A percentile compares a stretch with the other conserved stretches of the same genome.
Evolutionary conservation across 148 eudicot species (phyloP).

Genomic region (Spergularia marina): DNA sequence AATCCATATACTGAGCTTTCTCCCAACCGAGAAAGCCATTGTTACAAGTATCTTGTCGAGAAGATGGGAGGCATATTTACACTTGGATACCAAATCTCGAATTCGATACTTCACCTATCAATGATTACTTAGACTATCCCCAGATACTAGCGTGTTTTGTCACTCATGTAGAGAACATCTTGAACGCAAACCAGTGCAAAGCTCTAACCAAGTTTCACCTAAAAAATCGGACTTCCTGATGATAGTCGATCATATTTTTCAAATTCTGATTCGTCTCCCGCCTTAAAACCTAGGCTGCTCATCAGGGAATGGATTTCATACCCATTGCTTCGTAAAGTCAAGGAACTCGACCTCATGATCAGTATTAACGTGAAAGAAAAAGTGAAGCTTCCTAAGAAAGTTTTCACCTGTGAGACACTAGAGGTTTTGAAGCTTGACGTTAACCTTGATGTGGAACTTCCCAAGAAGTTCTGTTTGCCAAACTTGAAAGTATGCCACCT

Average conservation of each 20-base stretch:
- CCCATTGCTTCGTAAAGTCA: not conserved
- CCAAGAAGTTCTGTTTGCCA: conserved; percentile 13
- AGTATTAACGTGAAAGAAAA: not conserved
- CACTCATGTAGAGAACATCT: too few species aligned
- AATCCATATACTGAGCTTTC: not conserved
- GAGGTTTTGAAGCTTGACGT: conserved; percentile 6
- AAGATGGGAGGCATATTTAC: not conserved
- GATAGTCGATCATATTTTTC: too few species aligned
- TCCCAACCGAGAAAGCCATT: not conserved
- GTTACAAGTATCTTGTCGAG: not conserved
- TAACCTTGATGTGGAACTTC: not conserved
- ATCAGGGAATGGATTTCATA: conserved; percentile 17
- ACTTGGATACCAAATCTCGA: not conserved
- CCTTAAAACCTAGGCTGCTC: not conserved
- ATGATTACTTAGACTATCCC: not conserved
- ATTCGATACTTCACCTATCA: not conserved
- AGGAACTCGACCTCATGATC: conserved; percentile 24
- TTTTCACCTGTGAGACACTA: conserved; percentile 17
- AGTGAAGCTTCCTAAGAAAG: not conserved
- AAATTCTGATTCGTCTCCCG: not conserved
- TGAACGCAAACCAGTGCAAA: not conserved
- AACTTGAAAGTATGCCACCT: conserved; percentile 9
- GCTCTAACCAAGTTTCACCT: not conserved
- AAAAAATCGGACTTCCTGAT: not conserved
- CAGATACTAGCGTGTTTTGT: too few species aligned